Base-by-base conservation (phyloP, 75 land plant genomes). In the Picea glauca region DNA sequence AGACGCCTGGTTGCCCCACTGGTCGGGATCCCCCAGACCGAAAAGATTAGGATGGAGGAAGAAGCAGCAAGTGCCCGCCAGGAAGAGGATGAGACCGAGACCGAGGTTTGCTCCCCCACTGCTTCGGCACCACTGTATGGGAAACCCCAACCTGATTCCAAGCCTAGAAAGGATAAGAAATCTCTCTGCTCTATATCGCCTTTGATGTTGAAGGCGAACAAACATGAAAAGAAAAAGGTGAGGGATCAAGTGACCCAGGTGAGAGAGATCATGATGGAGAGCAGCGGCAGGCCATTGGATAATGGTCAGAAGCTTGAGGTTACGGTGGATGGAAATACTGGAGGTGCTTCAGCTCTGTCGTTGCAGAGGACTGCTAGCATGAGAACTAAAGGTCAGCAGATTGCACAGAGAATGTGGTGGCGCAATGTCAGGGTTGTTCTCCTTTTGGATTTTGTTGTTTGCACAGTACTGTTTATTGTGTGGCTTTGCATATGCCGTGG, bases 401-500 rank as follows among this genome's bases (percentile, higher is more conserved):
- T 14, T 26, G 83, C 94, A 1, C 79, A 84, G 50, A 77, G 77
- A 46, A 81, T 86, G 80, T 93, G 96, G 94, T 89, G 98, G 85
- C 84, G 88, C 30, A 91, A 87, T 66, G 92, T 93, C 20, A 77
- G 88, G 81, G 79, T 93, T 64, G 88, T 93, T 26, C 85, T 93
- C 35, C 65, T 81, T 14, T 75, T 96, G 31, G 94, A 96, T 87
- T 83, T 83, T 0, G 82, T 82, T 35, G 82, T 93, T 1, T 93
- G 94, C 77, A 33, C 88, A 31, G 62, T 92, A 23, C 70, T 96
- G 73, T 90, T 96, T 80, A 87, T 76, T 4, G 79, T 96, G 70
- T 96, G 97, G 98, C 78, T 96, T 26, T 88, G 74, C 4, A 80
- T 96, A 12, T 96, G 94, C 74, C 58, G 72, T 23, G 92, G 98